Percentiles rank a stretch among this genome's conserved stretches.
Conservation (phyloP, 208 protist genomes). For the Acanthamoeba castellanii region DNA sequence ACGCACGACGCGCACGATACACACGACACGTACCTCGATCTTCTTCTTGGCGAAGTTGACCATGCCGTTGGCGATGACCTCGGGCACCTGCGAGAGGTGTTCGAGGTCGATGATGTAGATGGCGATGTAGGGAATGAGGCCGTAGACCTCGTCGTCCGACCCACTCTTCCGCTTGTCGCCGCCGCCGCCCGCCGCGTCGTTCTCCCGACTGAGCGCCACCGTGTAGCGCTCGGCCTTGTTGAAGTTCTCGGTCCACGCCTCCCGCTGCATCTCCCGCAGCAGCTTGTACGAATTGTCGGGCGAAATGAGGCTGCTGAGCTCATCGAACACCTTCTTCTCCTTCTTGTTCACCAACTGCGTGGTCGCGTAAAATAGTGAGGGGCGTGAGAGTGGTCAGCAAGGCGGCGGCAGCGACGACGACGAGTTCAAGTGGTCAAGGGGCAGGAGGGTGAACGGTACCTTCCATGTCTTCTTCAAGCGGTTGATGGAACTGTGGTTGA, state of each 20-base stretch:
- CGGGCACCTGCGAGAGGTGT: conserved; percentile 51
- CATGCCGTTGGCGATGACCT: not conserved
- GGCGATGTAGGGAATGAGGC: conserved; percentile 59
- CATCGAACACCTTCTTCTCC: conserved; percentile 43
- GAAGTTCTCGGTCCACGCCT: conserved; percentile 47
- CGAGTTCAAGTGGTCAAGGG: not conserved
- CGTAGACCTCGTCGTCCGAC: conserved; percentile 1
- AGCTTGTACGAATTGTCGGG: conserved; percentile 72
- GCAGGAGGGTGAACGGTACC: not conserved
- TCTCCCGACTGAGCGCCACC: not conserved
- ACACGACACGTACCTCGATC: not conserved
- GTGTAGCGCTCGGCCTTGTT: conserved; percentile 5
- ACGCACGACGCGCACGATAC: not conserved
- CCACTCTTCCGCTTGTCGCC: not conserved
- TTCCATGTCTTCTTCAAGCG: conserved; percentile 59
- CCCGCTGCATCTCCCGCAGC: conserved; percentile 38
- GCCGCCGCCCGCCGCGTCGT: not conserved
- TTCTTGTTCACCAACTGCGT: conserved; percentile 46
- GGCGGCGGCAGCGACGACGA: no score
- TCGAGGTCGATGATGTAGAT: conserved; percentile 75
- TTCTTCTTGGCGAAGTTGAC: conserved; percentile 69
- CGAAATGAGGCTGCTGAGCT: conserved; percentile 39
- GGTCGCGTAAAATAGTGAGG: not conserved
- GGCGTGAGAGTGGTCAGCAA: not conserved
- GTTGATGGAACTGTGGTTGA: conserved; percentile 57